Percentiles rank a stretch among this genome's conserved stretches.
Conservation (phyloP, 2,329 filamentous ascomycete species). For the Dactylellina parvicollis region DNA sequence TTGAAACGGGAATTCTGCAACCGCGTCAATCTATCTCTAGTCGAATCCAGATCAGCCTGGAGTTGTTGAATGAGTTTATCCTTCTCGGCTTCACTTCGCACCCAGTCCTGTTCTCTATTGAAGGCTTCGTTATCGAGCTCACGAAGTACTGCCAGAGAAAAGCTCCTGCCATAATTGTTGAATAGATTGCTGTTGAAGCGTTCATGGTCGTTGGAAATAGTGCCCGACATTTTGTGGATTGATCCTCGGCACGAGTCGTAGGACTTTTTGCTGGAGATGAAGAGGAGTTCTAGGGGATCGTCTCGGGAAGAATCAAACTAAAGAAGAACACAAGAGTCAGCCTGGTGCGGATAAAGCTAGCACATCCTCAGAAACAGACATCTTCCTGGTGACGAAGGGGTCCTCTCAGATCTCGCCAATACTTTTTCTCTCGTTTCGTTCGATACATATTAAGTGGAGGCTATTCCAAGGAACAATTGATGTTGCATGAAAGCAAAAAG, state of each 20-base stretch:
- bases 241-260: constrained; percentile 4
- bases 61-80: constrained; percentile 23
- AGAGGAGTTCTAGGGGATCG: not conserved
- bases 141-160: constrained; percentile 15
- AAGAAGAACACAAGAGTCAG: constrained; percentile 9
- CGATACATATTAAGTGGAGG: constrained; percentile 23
- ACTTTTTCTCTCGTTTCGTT: constrained; percentile 37
- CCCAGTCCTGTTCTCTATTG: constrained; percentile 20
- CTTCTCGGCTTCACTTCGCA: constrained; percentile 23
- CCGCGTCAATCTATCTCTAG: constrained; percentile 36
- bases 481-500: not conserved
- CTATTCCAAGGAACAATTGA: not conserved
- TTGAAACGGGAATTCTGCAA: constrained; percentile 46
- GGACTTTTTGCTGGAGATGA: constrained; percentile 9
- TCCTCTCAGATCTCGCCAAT: constrained; percentile 33
- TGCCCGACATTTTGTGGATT: constrained; percentile 33
- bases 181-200: constrained; percentile 37
- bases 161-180: constrained; percentile 23
- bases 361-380: constrained; percentile 25
- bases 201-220: constrained; percentile 16
- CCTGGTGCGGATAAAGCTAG: constrained; percentile 1
- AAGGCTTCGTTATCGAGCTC: constrained; percentile 37
- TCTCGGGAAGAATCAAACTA: constrained; percentile 16
- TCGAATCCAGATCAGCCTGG: constrained; percentile 21
- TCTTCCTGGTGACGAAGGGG: constrained; percentile 40